Evolutionary conservation across 129 eudicot genomes (phyloP).

Genomic region (Escallonia rubra): DNA sequence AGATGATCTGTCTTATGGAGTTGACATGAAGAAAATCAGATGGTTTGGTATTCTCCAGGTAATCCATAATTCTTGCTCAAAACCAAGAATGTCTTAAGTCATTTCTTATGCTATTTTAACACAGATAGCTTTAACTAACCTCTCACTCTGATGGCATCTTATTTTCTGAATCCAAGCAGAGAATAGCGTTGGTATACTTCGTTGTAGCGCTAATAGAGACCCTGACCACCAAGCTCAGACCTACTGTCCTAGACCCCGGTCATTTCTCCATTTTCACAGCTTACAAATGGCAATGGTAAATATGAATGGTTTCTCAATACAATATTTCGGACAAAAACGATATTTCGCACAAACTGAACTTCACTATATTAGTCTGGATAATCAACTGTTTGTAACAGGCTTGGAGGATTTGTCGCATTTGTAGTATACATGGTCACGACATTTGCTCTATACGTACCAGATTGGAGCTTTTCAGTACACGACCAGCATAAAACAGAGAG

Average conservation of each 20-base stretch:
- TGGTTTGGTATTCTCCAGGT: conserved; percentile 97
- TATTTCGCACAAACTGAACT: neutral
- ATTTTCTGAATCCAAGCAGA: conserved; percentile 31
- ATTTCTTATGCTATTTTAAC: neutral
- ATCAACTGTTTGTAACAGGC: conserved; percentile 30
- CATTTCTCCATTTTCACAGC: conserved; percentile 66
- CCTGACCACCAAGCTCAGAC: conserved; percentile 59
- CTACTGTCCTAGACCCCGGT: conserved; percentile 39
- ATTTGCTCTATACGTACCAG: conserved; percentile 57
- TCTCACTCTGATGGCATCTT: neutral
- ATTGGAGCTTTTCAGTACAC: conserved; percentile 59
- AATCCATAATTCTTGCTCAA: neutral
- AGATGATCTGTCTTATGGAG: conserved; percentile 51
- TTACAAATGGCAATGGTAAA: conserved; percentile 84
- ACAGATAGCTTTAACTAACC: neutral
- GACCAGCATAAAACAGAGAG: conserved; percentile 13
- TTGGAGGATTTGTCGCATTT: conserved; percentile 62
- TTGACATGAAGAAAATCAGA: conserved; percentile 69
- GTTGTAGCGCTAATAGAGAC: conserved; percentile 69
- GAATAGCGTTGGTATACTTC: conserved; percentile 84
- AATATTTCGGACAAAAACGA: neutral
- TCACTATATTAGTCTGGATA: neutral
- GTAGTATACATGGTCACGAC: conserved; percentile 63
- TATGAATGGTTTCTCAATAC: neutral
- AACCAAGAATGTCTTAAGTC: neutral